Evolutionary conservation across 1,284 basidiomycete species (phyloP).

Genomic region (Mycena citricolor): DNA sequence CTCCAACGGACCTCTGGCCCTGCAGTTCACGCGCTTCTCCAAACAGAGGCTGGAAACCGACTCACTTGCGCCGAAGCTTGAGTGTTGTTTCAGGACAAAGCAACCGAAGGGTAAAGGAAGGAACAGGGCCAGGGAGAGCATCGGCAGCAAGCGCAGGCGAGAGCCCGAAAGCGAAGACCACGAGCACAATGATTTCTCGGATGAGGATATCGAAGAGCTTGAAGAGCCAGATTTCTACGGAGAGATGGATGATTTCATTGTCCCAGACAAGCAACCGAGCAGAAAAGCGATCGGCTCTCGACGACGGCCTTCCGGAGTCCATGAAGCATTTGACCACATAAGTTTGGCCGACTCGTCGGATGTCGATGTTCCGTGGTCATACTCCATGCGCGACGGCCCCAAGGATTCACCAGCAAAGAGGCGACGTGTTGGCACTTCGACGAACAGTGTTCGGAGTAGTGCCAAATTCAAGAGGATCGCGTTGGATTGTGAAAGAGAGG

Average conservation of each 20-base stretch:
- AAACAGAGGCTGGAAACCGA: constrained; percentile 12
- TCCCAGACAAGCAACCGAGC: constrained; percentile 8
- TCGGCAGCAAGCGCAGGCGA: constrained; percentile 16
- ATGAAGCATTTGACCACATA: constrained; percentile 2
- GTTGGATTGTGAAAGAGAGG: constrained; percentile 8
- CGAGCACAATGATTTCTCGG: constrained; percentile 13
- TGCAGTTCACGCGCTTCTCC: constrained; percentile 17
- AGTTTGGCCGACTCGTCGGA: constrained; percentile 15
- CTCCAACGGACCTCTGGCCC: constrained; percentile 13
- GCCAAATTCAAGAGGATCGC: too few species aligned
- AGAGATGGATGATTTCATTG: constrained; percentile 18
- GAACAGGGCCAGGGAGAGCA: constrained; percentile 3
- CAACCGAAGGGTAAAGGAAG: constrained; percentile 4
- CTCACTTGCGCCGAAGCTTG: constrained; percentile 12
- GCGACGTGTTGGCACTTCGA: constrained; percentile 5
- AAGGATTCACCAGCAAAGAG: constrained; percentile 14
- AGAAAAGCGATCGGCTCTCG: background rate
- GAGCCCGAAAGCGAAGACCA: constrained; percentile 14
- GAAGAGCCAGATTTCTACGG: too few species aligned
- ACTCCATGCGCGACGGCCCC: constrained; percentile 16
- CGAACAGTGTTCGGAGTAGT: too few species aligned
- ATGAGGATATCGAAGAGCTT: too few species aligned
- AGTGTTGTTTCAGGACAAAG: constrained; percentile 12
- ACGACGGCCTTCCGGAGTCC: background rate
- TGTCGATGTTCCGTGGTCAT: constrained; percentile 11